Base-by-base conservation (phyloP, 2,329 filamentous ascomycete species). In the Clathrospora elynae region DNA sequence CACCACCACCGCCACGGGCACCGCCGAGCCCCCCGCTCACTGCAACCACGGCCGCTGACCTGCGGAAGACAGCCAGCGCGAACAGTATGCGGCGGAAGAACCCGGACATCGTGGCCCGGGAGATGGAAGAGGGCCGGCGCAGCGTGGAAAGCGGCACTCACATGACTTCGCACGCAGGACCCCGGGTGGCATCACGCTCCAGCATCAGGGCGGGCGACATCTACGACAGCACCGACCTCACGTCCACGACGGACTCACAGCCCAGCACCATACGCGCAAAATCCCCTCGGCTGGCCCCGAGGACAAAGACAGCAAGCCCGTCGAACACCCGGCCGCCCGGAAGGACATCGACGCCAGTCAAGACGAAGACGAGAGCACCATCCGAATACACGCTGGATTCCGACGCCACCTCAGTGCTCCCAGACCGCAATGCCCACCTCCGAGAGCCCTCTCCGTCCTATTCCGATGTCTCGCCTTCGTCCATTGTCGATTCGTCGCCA, bases 1-100 rank as follows among this genome's bases (percentile, higher is more conserved):
- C 54, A 16, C 55, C 59, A 7, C 51, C 51, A 19, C 56, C 55
- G 5, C 57, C 53, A 13, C 64, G 66, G 7, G 64, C 71, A 38
- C 75, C 75, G 8, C 76, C 75, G 14, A 77, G 75, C 45, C 75
- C 75, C 26, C 75, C 75, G 13, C 66, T 76, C 36, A 77, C 74
- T 6, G 60, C 60, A n/a, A 64, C 61, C 5, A 64, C 59, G 8
- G 59, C 54, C n/a, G 69, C 71, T 12, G 74, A 77, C 28, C 55
- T 75, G 23, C 62, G 69, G 43, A 68, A 75, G 54, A 69, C 73
- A 26, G 70, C 69, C 23, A 77, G 74, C 48, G 67, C 67, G 7
- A 71, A 70, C 52, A 75, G 71, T 59, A 73, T 74, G 59, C 66
- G 70, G 24, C 67, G 64, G 31, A 66, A 62, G 34, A 66, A 68